Percentiles rank a stretch among this genome's conserved stretches.
phyloP scores from a whole-genome alignment of 192 early-diverging fungal species.

The Gamsiella multidivaricata region DNA sequence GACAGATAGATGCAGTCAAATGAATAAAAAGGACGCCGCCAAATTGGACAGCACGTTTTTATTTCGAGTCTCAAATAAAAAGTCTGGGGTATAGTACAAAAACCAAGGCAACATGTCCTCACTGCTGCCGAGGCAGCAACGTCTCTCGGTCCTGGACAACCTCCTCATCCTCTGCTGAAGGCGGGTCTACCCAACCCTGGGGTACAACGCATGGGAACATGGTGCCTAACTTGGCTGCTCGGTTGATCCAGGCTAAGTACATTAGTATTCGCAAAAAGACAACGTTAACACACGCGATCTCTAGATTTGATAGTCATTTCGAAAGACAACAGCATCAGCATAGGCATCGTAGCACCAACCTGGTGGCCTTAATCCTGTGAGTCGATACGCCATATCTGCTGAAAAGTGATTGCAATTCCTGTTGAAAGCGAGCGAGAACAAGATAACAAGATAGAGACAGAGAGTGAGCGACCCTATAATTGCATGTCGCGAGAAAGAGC shows the following conservation, averaged over 20 bases:
- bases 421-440: background rate
- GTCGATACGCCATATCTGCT: conserved; percentile 41
- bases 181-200: conserved; percentile 58
- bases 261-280: conserved; percentile 4
- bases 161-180: conserved; percentile 46
- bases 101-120: background rate
- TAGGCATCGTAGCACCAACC: conserved; percentile 4
- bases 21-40: too few species aligned
- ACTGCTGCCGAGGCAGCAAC: conserved; percentile 21
- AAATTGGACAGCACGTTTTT: background rate
- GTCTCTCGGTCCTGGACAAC: conserved; percentile 31
- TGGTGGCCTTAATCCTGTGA: conserved; percentile 48
- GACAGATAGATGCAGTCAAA: too few species aligned
- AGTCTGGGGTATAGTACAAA: too few species aligned
- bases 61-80: background rate
- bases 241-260: conserved; percentile 56
- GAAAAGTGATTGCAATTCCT: conserved; percentile 55
- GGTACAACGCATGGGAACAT: conserved; percentile 61
- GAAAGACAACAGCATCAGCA: background rate
- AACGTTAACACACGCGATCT: background rate
- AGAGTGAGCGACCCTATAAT: background rate
- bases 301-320: background rate
- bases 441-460: background rate
- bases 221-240: conserved; percentile 58
- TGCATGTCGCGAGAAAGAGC: background rate